phyloP scores from a whole-genome alignment of 179 eudicot species.

The Sideroxylon spinosum region DNA sequence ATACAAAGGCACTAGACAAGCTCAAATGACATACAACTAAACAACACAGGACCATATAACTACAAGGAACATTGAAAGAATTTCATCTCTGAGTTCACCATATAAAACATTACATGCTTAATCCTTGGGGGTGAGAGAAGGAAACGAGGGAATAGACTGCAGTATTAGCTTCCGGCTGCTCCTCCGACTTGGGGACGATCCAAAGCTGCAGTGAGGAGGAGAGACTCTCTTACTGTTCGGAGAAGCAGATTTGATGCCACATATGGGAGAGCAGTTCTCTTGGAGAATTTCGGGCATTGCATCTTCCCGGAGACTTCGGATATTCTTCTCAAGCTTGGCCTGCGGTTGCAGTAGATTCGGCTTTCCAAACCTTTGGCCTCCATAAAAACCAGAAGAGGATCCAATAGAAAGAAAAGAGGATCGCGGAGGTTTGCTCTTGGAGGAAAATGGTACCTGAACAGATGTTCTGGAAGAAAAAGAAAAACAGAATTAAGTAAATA shows the following conservation, averaged over 20 bases:
- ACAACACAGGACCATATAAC: background rate
- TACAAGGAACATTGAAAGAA: background rate
- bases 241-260: slow-evolving; percentile 54
- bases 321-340: slow-evolving; percentile 38
- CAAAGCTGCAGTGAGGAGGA: slow-evolving; percentile 54
- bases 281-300: slow-evolving; percentile 66
- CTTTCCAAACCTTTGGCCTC: slow-evolving; percentile 43
- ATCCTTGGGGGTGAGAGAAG: slow-evolving; percentile 57
- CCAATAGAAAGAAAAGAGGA: slow-evolving; percentile 41
- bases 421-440: slow-evolving; percentile 65
- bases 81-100: background rate
- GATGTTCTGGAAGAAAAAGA: slow-evolving; percentile 30
- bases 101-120: slow-evolving; percentile 4
- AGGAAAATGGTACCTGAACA: slow-evolving; percentile 42
- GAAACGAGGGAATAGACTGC: slow-evolving; percentile 80
- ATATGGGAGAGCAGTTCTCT: slow-evolving; percentile 46
- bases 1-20: background rate
- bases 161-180: slow-evolving; percentile 76
- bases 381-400: slow-evolving; percentile 39
- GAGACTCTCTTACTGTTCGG: slow-evolving; percentile 88
- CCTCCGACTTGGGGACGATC: slow-evolving; percentile 37
- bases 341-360: slow-evolving; percentile 40
- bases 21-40: background rate
- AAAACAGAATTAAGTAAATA: background rate
- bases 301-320: slow-evolving; percentile 34